A percentile compares a stretch with the other conserved stretches of the same genome.
phyloP scores from a whole-genome alignment of 139 green algal genomes.

The Tetradesmus lagerheimii region DNA sequence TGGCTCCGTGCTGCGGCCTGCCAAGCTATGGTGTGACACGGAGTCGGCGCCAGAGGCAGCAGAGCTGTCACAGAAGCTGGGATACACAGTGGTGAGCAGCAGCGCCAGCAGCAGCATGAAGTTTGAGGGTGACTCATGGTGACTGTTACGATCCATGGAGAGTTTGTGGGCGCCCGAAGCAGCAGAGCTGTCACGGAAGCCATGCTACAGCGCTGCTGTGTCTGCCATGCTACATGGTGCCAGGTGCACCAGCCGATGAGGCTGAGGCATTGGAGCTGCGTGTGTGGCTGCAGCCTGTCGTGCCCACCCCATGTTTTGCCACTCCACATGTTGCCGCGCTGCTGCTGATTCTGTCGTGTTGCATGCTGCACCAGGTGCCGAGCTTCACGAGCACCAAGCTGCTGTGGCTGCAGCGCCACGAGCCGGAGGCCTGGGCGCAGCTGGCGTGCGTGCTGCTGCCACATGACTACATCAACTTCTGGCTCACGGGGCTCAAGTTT shows the following conservation, averaged over 20 bases:
- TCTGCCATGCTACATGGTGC: too few relatives aligned
- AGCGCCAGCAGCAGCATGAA: too few relatives aligned
- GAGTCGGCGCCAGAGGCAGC: conserved; percentile 80
- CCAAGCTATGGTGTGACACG: conserved; percentile 82
- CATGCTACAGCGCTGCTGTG: too few relatives aligned
- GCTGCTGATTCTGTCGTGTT: too few relatives aligned
- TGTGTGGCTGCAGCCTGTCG: too few relatives aligned
- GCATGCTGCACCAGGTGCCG: conserved; percentile 73
- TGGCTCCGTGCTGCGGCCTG: conserved; percentile 54
- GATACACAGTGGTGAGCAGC: conserved; percentile 64
- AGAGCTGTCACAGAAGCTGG: conserved; percentile 69
- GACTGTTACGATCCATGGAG: conserved; percentile 50
- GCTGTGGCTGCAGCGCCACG: conserved; percentile 87
- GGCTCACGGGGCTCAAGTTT: conserved; percentile 52
- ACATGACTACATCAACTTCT: conserved; percentile 91
- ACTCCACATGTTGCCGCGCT: too few relatives aligned
- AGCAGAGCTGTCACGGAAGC: conserved; percentile 62
- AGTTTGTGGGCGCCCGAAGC: conserved; percentile 80
- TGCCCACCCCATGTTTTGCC: too few relatives aligned
- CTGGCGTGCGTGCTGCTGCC: conserved; percentile 81
- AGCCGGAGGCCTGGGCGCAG: conserved; percentile 77
- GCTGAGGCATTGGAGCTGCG: too few relatives aligned
- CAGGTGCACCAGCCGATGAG: too few relatives aligned
- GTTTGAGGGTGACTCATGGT: too few relatives aligned
- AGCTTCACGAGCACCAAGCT: conserved; percentile 91